Evolutionary conservation across 1,284 basidiomycete species (phyloP).

Genomic region (Boletus hoseneyae): DNA sequence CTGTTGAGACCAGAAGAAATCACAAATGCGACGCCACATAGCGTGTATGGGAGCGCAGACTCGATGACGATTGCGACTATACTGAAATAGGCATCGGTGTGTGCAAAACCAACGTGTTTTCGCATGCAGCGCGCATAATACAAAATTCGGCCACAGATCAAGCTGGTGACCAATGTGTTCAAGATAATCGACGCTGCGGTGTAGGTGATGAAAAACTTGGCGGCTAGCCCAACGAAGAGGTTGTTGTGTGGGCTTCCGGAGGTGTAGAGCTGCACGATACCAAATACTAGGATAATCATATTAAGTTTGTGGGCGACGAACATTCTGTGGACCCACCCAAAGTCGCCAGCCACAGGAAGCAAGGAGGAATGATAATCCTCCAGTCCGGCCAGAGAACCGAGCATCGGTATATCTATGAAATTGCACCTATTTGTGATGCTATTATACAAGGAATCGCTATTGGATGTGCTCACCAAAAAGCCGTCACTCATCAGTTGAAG

Average conservation of each 20-base stretch:
- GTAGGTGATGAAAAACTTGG: conserved; percentile 16
- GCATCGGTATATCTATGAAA: conserved; percentile 13
- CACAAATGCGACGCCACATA: conserved; percentile 14
- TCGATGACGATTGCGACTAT: conserved; percentile 8
- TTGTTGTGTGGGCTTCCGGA: conserved; percentile 6
- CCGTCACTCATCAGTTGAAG: conserved; percentile 15
- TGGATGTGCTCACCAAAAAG: conserved; percentile 10
- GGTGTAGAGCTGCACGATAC: conserved; percentile 8
- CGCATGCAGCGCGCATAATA: not conserved
- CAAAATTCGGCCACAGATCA: conserved; percentile 14
- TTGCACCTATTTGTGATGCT: not conserved
- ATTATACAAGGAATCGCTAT: too few relatives aligned
- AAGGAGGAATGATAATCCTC: conserved; percentile 11
- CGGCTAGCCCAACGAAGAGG: conserved; percentile 11
- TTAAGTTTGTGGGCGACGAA: not conserved
- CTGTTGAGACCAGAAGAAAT: conserved; percentile 10
- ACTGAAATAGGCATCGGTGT: conserved; percentile 3
- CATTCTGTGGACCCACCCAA: conserved; percentile 6
- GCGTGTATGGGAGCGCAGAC: conserved; percentile 15
- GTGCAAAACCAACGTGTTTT: not conserved
- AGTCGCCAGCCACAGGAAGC: conserved; percentile 12
- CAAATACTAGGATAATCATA: conserved; percentile 2
- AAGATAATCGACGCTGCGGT: conserved; percentile 9
- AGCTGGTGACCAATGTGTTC: conserved; percentile 12
- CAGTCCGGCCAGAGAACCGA: conserved; percentile 11